Evolutionary conservation across 768 basidiomycete genomes (phyloP).

Genomic region (Auriscalpium orientale): DNA sequence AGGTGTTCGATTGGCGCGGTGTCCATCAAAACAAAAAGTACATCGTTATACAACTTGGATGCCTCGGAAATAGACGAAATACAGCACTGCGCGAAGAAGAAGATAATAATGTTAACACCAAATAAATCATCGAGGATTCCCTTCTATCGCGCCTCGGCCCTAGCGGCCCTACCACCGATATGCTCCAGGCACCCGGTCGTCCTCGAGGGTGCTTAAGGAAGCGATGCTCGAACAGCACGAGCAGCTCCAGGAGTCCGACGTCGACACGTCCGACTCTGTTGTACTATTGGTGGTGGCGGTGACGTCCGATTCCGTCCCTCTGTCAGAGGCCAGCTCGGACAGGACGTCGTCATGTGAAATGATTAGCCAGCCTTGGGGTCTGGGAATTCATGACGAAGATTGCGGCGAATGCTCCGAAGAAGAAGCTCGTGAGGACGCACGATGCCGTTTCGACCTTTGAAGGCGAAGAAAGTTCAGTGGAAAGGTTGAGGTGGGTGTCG

Average conservation of each 20-base stretch:
- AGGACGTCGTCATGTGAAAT: constrained; percentile 11
- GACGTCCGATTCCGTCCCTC: neutral
- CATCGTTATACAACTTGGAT: too few relatives aligned
- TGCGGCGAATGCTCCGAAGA: constrained; percentile 51
- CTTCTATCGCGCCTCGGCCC: too few relatives aligned
- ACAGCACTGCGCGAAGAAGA: too few relatives aligned
- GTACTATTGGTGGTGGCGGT: neutral
- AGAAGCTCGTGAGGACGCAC: constrained; percentile 48
- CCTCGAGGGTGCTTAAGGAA: constrained; percentile 13
- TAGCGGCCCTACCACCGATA: too few relatives aligned
- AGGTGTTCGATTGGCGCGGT: too few relatives aligned
- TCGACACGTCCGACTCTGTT: neutral
- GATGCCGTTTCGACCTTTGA: constrained; percentile 30
- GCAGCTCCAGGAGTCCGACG: constrained; percentile 13
- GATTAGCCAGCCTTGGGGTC: constrained; percentile 13
- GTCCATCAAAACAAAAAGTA: too few relatives aligned
- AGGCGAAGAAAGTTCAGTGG: constrained; percentile 16
- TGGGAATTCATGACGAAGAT: constrained; percentile 23
- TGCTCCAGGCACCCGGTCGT: neutral
- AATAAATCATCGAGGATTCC: too few relatives aligned
- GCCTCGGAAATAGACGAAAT: too few relatives aligned
- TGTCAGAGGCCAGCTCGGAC: neutral
- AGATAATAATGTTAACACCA: too few relatives aligned
- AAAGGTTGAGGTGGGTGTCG: neutral
- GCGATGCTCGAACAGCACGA: constrained; percentile 16